Evolutionary conservation across 1,284 basidiomycete genomes (phyloP), one percentile per base, ranked within the genome.

Genomic region (Rhodotorula sp.): DNA sequence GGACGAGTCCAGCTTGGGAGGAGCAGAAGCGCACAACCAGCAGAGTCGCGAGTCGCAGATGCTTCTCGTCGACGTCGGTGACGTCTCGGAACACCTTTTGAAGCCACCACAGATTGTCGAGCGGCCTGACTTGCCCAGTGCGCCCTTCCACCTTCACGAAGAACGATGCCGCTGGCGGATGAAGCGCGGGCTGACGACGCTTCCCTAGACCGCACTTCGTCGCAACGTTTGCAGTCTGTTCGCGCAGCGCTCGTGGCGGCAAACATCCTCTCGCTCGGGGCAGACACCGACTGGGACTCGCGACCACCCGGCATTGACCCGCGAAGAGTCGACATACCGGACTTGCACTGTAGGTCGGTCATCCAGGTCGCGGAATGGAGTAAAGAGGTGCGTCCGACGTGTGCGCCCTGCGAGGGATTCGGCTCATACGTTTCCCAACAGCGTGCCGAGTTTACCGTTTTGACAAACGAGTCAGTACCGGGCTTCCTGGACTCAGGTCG

Each of bases 391-490:
- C 55, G 59, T 29, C 29, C 39, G 5, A 54, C 47, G 49, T 34
- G 6, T 46, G 29, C 24, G n/a, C 29, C 30, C 24, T 39, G 9
- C 22, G 5, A 39, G 24, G 22, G 13, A 11, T 4, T 22, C 24
- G 48, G 10, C 29, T 47, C 9, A 4, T 36, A 17, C 17, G 19
- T 6, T n/a, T 4, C 5, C 48, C 20, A 20, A n/a, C 52, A 73
- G 59, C 55, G 34, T n/a, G 82, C 82, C 66, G 84, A 81, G 62
- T 82, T 83, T 66, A 82, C 81, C 29, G 81, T 82, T 44, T 85
- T 88, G 83, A 82, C 82, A 52, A 89, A 89, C 74, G 59, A 66
- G 24, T 46, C 51, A 70, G 86, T 89, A 76, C 78, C 86, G 39
- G 79, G 83, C 11, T 80, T 86, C 70, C 80, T 89, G 77, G 75